Evolutionary conservation across 345 rosid genomes (phyloP).

Genomic region (Firmiana major): DNA sequence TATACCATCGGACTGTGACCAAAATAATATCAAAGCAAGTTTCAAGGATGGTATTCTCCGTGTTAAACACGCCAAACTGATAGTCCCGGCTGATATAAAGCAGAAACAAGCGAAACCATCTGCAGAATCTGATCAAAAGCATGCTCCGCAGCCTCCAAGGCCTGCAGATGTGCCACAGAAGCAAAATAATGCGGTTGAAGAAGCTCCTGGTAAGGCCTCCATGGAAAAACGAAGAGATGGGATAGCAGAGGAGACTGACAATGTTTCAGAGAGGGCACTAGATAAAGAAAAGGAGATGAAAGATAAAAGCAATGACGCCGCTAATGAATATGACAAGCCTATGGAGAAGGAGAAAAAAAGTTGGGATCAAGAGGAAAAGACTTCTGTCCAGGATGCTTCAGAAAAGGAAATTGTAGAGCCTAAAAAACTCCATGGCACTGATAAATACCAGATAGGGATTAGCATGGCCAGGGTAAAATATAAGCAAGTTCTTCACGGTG

Average conservation of each 20-base stretch:
- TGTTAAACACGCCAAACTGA: constrained; percentile 33
- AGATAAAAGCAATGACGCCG: not conserved
- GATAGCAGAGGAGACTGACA: not conserved
- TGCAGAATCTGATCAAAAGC: constrained; percentile 12
- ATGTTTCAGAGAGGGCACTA: not conserved
- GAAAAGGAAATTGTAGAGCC: no score
- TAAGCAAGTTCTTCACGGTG: constrained; percentile 3
- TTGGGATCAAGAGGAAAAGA: no score
- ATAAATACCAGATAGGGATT: not conserved
- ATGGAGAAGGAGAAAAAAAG: not conserved
- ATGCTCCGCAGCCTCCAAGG: not conserved
- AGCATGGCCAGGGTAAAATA: no score
- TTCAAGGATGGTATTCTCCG: constrained; percentile 30
- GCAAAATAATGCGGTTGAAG: not conserved
- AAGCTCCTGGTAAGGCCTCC: not conserved
- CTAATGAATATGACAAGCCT: not conserved
- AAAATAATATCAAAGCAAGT: constrained; percentile 23
- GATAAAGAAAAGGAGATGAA: not conserved
- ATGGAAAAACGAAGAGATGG: not conserved
- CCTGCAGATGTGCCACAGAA: not conserved
- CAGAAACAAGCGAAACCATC: constrained; percentile 9
- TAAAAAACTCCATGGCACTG: not conserved
- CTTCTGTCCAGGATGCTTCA: no score
- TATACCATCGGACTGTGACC: constrained; percentile 26
- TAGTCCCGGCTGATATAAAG: not conserved